Evolutionary conservation across 2,329 filamentous ascomycete genomes (phyloP).

Genomic region (Fusarium siculi): DNA sequence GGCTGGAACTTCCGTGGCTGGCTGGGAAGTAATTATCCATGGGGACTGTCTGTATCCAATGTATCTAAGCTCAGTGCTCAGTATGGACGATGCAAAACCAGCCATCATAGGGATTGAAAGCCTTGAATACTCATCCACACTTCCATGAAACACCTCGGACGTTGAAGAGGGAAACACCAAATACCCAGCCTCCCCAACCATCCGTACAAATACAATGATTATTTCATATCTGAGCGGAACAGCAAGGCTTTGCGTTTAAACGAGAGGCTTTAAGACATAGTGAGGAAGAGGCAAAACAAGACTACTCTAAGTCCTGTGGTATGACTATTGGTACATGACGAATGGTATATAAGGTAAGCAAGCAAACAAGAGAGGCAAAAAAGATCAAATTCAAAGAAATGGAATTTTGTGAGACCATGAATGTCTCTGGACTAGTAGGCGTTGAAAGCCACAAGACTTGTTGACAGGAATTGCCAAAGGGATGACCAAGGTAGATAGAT

Average conservation of each 20-base stretch:
- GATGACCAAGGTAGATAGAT: neutral
- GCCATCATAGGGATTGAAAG: neutral
- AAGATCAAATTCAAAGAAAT: neutral
- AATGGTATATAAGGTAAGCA: slow-evolving; percentile 36
- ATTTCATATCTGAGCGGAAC: slow-evolving; percentile 12
- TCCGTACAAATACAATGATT: slow-evolving; percentile 30
- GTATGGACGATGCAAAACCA: neutral
- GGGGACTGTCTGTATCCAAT: neutral
- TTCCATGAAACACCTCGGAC: slow-evolving; percentile 4
- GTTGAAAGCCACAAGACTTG: neutral
- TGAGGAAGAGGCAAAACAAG: slow-evolving; percentile 15
- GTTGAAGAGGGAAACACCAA: slow-evolving; percentile 14
- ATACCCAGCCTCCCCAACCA: slow-evolving; percentile 1
- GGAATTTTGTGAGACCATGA: neutral
- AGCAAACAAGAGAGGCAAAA: neutral
- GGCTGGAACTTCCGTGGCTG: neutral
- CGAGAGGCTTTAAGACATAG: slow-evolving; percentile 5
- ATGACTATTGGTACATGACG: slow-evolving; percentile 37
- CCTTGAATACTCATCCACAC: neutral
- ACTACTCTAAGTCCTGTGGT: slow-evolving; percentile 10
- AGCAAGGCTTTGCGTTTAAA: slow-evolving; percentile 15
- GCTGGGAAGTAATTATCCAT: neutral
- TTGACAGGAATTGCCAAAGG: slow-evolving; percentile 6
- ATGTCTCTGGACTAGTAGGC: neutral
- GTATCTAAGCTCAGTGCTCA: slow-evolving; percentile 8